Evolutionary conservation across 1,139 yeast species (phyloP), one percentile per base, ranked within the genome.

Genomic region (Kurtzmaniella quercitrusa): DNA sequence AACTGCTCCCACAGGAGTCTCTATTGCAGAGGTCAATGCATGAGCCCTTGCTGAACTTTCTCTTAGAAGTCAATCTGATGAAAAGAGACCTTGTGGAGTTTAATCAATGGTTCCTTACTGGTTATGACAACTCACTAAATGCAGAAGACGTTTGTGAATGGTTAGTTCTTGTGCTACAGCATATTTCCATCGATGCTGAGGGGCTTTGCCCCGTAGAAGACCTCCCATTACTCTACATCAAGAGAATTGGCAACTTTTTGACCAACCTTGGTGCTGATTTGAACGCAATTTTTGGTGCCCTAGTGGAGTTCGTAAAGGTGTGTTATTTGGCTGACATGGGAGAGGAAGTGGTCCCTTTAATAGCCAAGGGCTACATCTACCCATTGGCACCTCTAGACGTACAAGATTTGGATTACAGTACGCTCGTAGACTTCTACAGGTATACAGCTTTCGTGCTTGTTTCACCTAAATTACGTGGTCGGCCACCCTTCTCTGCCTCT

Each of bases 271-370:
- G 19, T 11, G 10, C 38, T 2, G 16, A 36, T n/a, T 36, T 19
- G 27, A 12, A 18, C 6, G 10, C 27, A 7, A 38, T 42, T 10
- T 59, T 59, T 44, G 52, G 62, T 3, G 42, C 54, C 6, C 46
- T 65, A 5, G 50, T 57, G 11, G 49, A 52, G 39, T 63, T 56
- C 44, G 46, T 62, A 12, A 53, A 54, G 42, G 54, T 55, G 0
- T 37, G 53, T 6, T 68, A 68, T 44, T 46, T 51, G 17, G 42
- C 55, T 8, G 72, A 71, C 2, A 50, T 55, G 27, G 57, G 65
- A 1, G 36, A 42, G 2, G 43, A 58, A 14, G 29, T 65, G 11
- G 21, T 48, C 5, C 59, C 57, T 4, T 49, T 65, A 15, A 16
- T 60, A 4, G 45, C 44, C 11, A 19, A 16, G 1, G 36, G 31